phyloP scores from a whole-genome alignment of 306 rosid genomes.

The Sphenostylis stenocarpa region DNA sequence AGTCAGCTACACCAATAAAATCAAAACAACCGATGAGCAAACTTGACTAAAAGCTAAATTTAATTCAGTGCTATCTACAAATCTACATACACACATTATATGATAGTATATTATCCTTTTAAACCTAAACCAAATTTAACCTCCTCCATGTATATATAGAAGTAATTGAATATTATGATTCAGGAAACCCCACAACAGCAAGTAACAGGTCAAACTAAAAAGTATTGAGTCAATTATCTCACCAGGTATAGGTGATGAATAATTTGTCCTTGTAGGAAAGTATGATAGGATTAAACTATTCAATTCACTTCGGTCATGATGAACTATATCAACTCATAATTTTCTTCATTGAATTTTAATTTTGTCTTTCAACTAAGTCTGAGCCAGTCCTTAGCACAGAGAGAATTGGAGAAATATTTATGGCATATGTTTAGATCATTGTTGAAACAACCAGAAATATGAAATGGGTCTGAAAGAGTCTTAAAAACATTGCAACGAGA shows the following conservation, averaged over 20 bases:
- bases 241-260: constrained; percentile 2
- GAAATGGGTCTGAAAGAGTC: not conserved
- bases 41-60: constrained; percentile 19
- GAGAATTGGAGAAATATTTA: not conserved
- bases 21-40: constrained; percentile 31
- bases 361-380: not conserved
- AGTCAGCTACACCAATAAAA: constrained; percentile 68
- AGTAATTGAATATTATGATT: not conserved
- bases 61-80: constrained; percentile 3
- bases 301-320: not conserved
- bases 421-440: not conserved
- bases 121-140: constrained; percentile 4
- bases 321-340: not conserved
- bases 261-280: not conserved
- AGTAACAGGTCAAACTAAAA: constrained; percentile 13
- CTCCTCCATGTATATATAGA: not conserved
- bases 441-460: not conserved
- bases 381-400: not conserved
- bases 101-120: not conserved
- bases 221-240: not conserved
- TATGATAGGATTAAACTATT: not conserved
- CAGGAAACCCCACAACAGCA: not conserved
- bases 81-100: not conserved
- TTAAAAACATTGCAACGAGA: not conserved
- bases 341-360: constrained; percentile 12